These are phyloP conservation scores for Coemansia sp. DNA, from an alignment of 192 early-diverging fungal species.

Conservation along the genomic window DNA sequence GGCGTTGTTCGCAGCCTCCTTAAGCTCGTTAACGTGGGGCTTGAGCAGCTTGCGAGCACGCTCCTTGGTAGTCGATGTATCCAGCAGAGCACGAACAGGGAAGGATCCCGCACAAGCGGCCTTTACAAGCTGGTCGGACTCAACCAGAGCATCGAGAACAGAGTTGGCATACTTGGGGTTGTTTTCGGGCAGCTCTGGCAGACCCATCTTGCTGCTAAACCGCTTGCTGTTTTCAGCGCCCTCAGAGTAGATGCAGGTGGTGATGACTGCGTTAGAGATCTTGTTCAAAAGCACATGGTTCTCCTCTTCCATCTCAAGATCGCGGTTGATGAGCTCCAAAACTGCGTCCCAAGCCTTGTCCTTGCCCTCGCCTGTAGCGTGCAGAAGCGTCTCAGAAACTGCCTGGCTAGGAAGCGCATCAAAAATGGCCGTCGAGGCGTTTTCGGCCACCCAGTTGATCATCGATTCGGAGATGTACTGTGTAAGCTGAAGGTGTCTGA, in stretches of 20 bases:
- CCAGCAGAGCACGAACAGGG: conserved; percentile 49
- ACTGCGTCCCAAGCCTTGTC: conserved; percentile 21
- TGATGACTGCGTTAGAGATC: conserved; percentile 39
- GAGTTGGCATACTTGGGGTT: conserved; percentile 34
- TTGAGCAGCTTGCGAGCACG: conserved; percentile 19
- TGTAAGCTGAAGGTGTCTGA: conserved; percentile 67
- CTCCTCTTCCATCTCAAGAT: conserved; percentile 3
- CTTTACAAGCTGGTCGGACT: conserved; percentile 13
- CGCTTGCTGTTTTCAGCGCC: conserved; percentile 12
- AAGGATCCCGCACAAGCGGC: conserved; percentile 41
- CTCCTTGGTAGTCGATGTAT: conserved; percentile 27
- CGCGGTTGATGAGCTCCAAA: conserved; percentile 15
- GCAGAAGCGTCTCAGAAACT: conserved; percentile 67
- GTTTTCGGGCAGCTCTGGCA: conserved; percentile 13
- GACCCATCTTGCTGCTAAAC: conserved; percentile 5
- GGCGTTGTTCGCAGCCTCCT: conserved; percentile 6
- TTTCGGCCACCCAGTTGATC: conserved; percentile 54
- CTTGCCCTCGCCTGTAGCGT: conserved; percentile 48
- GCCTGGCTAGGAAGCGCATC: conserved; percentile 67
- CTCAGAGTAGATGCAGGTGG: conserved; percentile 41
- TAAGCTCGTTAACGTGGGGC: conserved; percentile 7
- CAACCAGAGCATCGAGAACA: conserved; percentile 16
- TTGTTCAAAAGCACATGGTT: conserved; percentile 32
- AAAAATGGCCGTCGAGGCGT: conserved; percentile 57
- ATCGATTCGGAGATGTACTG: conserved; percentile 57